Percentiles rank a stretch among this genome's conserved stretches.
Conservation (phyloP, 108 stramenopile species). For the Phaeodactylum tricornutum region DNA sequence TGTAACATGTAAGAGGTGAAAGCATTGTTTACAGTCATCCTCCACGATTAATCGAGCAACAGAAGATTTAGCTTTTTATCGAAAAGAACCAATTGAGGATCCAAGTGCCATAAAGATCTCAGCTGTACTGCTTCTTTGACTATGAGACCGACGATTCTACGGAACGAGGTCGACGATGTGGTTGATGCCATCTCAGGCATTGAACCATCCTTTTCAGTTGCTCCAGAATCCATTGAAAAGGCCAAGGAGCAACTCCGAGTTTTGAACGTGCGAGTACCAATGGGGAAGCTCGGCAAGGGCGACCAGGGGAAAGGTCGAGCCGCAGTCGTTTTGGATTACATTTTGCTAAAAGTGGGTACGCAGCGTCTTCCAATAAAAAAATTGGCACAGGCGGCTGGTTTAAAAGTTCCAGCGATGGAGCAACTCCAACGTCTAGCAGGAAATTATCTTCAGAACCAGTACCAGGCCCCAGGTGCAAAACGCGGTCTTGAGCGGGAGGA, state of each 20-base stretch:
- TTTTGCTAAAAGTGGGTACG: background rate
- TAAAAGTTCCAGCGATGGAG: background rate
- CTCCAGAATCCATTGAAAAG: background rate
- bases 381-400: background rate
- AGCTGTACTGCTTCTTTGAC: too few species aligned
- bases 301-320: background rate
- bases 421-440: background rate
- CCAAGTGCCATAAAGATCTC: too few species aligned
- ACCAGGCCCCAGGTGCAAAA: background rate
- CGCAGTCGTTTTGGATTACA: background rate
- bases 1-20: too few species aligned
- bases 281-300: background rate
- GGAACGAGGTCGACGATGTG: too few species aligned
- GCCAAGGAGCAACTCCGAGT: background rate
- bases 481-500: background rate
- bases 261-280: background rate
- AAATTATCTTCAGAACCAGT: background rate
- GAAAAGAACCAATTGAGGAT: too few species aligned
- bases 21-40: too few species aligned
- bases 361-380: background rate
- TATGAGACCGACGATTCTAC: too few species aligned
- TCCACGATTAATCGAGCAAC: too few species aligned
- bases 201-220: too few species aligned
- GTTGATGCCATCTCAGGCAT: too few species aligned
- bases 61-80: too few species aligned